Evolutionary conservation across 2,329 filamentous ascomycete species (phyloP).

Genomic region (Cercospora sesami): DNA sequence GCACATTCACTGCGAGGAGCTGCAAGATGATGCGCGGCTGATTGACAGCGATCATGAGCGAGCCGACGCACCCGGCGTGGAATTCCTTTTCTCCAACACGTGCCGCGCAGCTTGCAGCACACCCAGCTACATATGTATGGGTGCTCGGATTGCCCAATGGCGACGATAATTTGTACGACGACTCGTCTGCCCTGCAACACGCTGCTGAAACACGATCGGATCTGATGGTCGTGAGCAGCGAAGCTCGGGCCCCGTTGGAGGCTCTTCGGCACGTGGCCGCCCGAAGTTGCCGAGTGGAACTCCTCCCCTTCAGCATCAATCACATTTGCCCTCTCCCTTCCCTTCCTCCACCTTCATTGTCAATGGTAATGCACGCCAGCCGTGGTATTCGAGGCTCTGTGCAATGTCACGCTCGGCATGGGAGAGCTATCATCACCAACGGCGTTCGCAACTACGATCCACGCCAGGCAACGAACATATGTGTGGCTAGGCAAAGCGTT

Average conservation of each 20-base stretch:
- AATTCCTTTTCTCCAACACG: not conserved
- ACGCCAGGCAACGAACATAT: not conserved
- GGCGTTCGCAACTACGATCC: not conserved
- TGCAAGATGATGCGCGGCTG: constrained; percentile 3
- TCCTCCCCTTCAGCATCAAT: not conserved
- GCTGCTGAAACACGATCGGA: not conserved
- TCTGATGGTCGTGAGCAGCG: not conserved
- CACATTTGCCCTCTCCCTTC: not conserved
- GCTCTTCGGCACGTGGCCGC: constrained; percentile 2
- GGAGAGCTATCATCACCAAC: not conserved
- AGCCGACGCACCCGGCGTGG: not conserved
- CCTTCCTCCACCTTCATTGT: too few relatives aligned
- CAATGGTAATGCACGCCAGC: too few relatives aligned
- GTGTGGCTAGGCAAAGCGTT: not conserved
- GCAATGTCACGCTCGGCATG: too few relatives aligned
- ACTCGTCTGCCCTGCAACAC: not conserved
- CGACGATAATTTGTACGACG: not conserved
- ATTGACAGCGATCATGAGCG: not conserved
- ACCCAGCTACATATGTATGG: not conserved
- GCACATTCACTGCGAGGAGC: not conserved
- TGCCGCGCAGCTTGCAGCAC: not conserved
- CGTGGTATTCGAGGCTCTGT: too few relatives aligned
- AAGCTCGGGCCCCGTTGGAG: not conserved
- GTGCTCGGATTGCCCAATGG: not conserved
- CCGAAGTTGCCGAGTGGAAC: not conserved